These are phyloP conservation scores for Jaapia argillacea DNA, from an alignment of 768 basidiomycete genomes.

Conservation along the genomic window DNA sequence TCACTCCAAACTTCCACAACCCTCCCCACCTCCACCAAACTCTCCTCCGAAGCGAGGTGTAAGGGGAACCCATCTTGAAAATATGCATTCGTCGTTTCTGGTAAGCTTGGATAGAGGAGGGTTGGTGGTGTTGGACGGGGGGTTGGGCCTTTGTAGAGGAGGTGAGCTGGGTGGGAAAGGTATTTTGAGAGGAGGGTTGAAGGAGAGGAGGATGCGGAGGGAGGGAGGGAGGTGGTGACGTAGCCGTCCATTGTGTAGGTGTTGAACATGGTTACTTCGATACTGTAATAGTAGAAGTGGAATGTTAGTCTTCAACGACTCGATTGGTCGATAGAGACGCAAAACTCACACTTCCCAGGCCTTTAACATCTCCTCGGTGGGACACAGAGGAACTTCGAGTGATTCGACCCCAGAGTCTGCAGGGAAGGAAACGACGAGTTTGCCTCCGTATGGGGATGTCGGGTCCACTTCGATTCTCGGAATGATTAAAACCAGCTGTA, in stretches of 20 bases:
- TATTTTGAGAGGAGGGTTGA: conserved; percentile 51
- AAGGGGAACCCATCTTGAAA: conserved; percentile 65
- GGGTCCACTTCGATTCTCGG: conserved; percentile 42
- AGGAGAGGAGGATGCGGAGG: conserved; percentile 27
- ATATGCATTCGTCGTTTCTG: conserved; percentile 12
- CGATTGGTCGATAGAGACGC: neutral
- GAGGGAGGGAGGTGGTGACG: conserved; percentile 32
- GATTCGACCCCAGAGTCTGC: conserved; percentile 42
- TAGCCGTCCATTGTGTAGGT: conserved; percentile 48
- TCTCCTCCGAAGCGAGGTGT: conserved; percentile 59
- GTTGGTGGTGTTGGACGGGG: conserved; percentile 43
- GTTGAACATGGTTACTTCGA: too few relatives aligned
- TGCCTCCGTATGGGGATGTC: conserved; percentile 33
- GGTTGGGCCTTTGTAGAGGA: conserved; percentile 57
- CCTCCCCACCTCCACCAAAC: conserved; percentile 39
- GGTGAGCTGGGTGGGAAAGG: conserved; percentile 48
- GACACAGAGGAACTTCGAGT: conserved; percentile 51
- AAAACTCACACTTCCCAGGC: conserved; percentile 48
- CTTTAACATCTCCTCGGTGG: conserved; percentile 34
- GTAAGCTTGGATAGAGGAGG: conserved; percentile 42
- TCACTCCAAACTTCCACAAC: conserved; percentile 38
- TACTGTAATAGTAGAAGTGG: too few relatives aligned
- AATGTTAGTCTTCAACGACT: too few relatives aligned
- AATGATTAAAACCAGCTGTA: conserved; percentile 62
- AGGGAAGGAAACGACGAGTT: conserved; percentile 50